Evolutionary conservation across 2,329 filamentous ascomycete species (phyloP), one percentile per base, ranked within the genome.

Genomic region (Penicillium sp.): DNA sequence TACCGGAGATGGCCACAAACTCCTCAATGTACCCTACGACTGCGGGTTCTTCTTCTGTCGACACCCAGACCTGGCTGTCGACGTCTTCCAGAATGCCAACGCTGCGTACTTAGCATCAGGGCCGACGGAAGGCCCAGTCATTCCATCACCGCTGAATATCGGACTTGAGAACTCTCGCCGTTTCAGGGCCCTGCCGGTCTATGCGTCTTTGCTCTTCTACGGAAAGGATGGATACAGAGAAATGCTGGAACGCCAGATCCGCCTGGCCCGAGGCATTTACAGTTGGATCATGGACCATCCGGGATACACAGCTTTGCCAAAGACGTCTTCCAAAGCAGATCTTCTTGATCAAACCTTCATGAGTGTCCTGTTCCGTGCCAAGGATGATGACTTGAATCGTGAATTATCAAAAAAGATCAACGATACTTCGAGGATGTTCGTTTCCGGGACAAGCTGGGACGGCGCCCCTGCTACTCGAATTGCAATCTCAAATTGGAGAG

Each of bases 11-110:
- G 90, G 85, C 0, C 94, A 98, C 75, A 97, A 97, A 71, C 78
- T 96, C n/a, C 83, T 98, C 60, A 97, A 97, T 66, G 92, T 96
- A 47, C 93, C 94, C 0, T 97, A 97, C 69, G 94, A 97, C 74
- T 93, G 89, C 68, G 94, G 93, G 44, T 89, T 97, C 75, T 96
- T 96, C 81, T 85, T 96, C 67, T 91, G 88, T 53, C 85, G 87
- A 18, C 85, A 89, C 61, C 77, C 84, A 7, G 68, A 76, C 2
- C 78, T 85, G 13, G 83, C 89, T 1, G 79, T 82, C 33, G 76
- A 83, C 4, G 87, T 92, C 10, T 96, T 94, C 75, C 82, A 85
- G 60, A 97, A 97, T 75, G 86, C 91, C 35, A 93, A 93, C 71
- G 93, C 94, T 2, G 90, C 88, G 1, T 97, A 97, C 70, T 85